These are phyloP conservation scores for Teunomyces funiuensis DNA, from an alignment of 805 yeast species.

Conservation along the genomic window DNA sequence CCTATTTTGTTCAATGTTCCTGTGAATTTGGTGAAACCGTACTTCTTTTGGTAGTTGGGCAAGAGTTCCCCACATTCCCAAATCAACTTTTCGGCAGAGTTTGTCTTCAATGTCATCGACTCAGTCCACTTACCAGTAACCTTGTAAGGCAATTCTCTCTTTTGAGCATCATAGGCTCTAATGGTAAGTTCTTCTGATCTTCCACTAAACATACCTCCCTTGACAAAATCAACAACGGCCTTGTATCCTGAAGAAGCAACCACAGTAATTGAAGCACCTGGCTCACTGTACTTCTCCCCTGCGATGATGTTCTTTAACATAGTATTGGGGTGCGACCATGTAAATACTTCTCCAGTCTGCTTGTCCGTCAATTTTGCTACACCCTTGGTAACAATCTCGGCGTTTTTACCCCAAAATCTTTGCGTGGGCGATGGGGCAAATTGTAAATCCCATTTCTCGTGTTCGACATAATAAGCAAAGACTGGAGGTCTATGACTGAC, in stretches of 20 bases:
- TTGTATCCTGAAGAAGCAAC: constrained; percentile 66
- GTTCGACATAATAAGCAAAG: constrained; percentile 78
- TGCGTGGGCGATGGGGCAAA: constrained; percentile 74
- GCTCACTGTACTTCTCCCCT: constrained; percentile 93
- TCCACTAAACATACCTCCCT: constrained; percentile 79
- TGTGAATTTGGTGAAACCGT: constrained; percentile 84
- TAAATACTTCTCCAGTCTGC: constrained; percentile 66
- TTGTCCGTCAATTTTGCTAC: constrained; percentile 55
- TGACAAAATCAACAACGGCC: constrained; percentile 72
- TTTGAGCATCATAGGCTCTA: constrained; percentile 38
- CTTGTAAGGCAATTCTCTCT: constrained; percentile 37
- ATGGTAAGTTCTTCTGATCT: constrained; percentile 70
- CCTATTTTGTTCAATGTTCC: constrained; percentile 82
- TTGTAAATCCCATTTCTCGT: constrained; percentile 65
- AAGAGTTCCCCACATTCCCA: constrained; percentile 77
- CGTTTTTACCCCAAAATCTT: constrained; percentile 93
- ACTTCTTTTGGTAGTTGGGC: constrained; percentile 57
- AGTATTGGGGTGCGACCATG: constrained; percentile 82
- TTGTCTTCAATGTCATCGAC: constrained; percentile 46
- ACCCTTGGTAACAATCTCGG: constrained; percentile 80
- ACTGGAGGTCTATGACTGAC: constrained; percentile 86
- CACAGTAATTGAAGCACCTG: constrained; percentile 65
- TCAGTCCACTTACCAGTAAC: constrained; percentile 89
- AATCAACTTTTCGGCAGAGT: constrained; percentile 43
- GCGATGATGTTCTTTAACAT: constrained; percentile 85